phyloP scores from a whole-genome alignment of 2,329 filamentous ascomycete species.

The Penicillium brasilianum region DNA sequence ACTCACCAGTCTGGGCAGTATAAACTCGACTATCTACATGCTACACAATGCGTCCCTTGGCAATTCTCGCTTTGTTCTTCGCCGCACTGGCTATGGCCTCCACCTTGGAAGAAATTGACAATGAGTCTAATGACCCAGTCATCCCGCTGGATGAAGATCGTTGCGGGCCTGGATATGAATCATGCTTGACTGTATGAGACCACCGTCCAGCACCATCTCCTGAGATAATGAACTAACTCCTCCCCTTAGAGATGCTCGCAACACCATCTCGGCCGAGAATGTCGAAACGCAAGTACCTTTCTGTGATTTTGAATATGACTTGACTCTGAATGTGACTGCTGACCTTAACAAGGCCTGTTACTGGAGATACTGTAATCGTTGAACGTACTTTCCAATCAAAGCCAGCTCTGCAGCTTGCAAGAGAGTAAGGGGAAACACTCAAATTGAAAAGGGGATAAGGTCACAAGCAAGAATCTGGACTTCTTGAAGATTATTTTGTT shows the following conservation, averaged over 20 bases:
- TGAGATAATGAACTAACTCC: not conserved
- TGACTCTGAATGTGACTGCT: not conserved
- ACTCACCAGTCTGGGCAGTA: not conserved
- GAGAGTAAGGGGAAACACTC: not conserved
- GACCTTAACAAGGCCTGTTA: not conserved
- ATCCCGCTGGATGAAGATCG: not conserved
- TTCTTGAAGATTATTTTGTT: not conserved
- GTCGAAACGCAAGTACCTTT: slow-evolving; percentile 1
- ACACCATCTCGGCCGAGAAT: not conserved
- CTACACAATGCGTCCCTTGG: slow-evolving; percentile 12
- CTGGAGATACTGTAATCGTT: not conserved
- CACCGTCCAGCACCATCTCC: not conserved
- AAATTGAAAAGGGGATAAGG: not conserved
- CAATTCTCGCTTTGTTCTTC: slow-evolving; percentile 11
- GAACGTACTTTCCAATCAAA: not conserved
- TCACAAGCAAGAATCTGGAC: not conserved
- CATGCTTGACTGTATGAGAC: slow-evolving; percentile 9
- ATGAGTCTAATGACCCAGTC: not conserved
- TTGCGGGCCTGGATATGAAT: slow-evolving; percentile 9
- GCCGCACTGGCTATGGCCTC: slow-evolving; percentile 15
- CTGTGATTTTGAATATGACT: not conserved
- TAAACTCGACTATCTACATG: not conserved
- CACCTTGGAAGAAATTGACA: slow-evolving; percentile 1
- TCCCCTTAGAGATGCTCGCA: not conserved
- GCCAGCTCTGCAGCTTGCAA: slow-evolving; percentile 3